phyloP scores from a whole-genome alignment of 441 rosid species.

The Erodium moschatum region DNA sequence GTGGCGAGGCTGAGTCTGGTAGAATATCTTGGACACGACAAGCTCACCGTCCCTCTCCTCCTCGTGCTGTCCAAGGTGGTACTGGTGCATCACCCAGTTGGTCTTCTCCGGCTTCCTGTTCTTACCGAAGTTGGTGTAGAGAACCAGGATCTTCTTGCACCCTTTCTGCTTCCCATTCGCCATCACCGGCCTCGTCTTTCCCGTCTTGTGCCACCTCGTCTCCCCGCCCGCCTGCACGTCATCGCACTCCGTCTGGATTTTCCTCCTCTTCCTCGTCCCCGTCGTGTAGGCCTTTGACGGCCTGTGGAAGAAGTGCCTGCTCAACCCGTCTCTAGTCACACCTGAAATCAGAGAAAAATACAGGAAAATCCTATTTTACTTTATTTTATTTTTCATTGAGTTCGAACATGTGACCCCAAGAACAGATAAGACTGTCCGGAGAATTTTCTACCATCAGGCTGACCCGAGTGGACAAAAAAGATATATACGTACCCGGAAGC shows the following conservation, averaged over 20 bases:
- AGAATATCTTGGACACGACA: conserved; percentile 47
- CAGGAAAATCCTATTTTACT: too few relatives aligned
- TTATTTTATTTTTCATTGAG: too few relatives aligned
- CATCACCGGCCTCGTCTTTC: conserved; percentile 77
- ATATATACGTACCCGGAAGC: too few relatives aligned
- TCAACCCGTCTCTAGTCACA: conserved; percentile 76
- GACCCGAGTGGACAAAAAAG: too few relatives aligned
- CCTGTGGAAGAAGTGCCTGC: conserved; percentile 87
- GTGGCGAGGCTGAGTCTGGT: conserved; percentile 64
- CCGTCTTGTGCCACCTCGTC: conserved; percentile 98
- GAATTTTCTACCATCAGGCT: too few relatives aligned
- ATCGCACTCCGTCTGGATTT: conserved; percentile 50
- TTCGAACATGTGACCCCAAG: too few relatives aligned
- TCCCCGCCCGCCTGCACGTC: conserved; percentile 64
- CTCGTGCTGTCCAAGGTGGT: conserved; percentile 51
- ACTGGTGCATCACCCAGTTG: conserved; percentile 52
- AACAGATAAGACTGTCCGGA: too few relatives aligned
- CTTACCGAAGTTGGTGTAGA: conserved; percentile 89
- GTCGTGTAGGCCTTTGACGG: conserved; percentile 98
- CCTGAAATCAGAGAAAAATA: conserved; percentile 30
- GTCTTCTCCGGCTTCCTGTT: conserved; percentile 89
- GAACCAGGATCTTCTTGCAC: conserved; percentile 82
- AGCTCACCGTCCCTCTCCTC: conserved; percentile 91
- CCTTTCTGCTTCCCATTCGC: conserved; percentile 43
- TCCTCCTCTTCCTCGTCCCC: conserved; percentile 86